Conservation (phyloP, 140 eudicot species). For the Ambrosia hybrid region DNA sequence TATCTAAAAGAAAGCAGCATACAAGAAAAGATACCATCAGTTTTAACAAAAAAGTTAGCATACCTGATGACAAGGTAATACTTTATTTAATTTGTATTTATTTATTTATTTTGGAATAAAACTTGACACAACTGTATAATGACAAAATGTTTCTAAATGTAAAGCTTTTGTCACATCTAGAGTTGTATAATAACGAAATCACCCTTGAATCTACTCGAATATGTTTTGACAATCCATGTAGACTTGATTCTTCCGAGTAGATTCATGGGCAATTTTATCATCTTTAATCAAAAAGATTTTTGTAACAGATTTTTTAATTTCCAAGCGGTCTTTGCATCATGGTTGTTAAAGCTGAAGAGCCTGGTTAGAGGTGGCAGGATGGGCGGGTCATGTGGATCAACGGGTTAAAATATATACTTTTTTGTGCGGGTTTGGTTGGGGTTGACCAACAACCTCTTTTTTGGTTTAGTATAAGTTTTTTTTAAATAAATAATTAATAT, state of each 20-base stretch:
- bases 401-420: no score
- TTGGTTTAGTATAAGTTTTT: no score
- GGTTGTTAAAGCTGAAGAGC: no score
- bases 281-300: neutral
- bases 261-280: neutral
- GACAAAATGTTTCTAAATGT: no score
- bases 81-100: neutral
- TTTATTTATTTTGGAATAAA: neutral
- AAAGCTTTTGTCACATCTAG: no score
- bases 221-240: neutral
- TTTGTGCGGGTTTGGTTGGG: no score
- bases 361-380: no score
- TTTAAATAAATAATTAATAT: no score
- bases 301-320: neutral
- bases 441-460: no score
- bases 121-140: neutral
- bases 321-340: no score
- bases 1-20: constrained; percentile 34
- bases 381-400: no score
- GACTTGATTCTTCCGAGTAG: constrained; percentile 6
- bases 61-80: constrained; percentile 45
- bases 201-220: neutral
- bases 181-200: neutral
- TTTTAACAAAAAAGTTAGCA: constrained; percentile 47
- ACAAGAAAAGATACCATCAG: constrained; percentile 44